These are phyloP conservation scores for Poa annua DNA, from an alignment of 176 grass and related monocot species.

Conservation along the genomic window DNA sequence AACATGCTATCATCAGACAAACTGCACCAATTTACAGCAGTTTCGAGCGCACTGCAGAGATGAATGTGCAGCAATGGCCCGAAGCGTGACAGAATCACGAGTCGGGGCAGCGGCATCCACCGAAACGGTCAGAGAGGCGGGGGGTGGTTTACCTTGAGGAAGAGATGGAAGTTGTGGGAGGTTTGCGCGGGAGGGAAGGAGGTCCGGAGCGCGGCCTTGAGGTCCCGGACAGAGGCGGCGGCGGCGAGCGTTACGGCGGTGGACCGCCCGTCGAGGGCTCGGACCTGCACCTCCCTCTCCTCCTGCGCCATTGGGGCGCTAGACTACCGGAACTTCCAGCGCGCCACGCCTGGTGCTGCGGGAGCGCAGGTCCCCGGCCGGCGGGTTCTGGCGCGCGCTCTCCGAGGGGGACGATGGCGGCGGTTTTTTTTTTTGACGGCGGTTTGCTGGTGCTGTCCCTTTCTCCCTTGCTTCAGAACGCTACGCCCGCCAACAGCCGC, in stretches of 20 bases:
- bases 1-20: conserved; percentile 14
- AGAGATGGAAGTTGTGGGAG: conserved; percentile 76
- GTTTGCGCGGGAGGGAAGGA: conserved; percentile 73
- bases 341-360: neutral
- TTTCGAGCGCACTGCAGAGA: neutral
- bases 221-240: conserved; percentile 60
- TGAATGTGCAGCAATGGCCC: neutral
- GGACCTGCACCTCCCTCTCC: conserved; percentile 62
- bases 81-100: neutral
- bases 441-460: too few species aligned
- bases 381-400: conserved; percentile 37
- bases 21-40: neutral
- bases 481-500: too few species aligned
- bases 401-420: conserved; percentile 13
- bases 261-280: conserved; percentile 68
- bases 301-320: conserved; percentile 25
- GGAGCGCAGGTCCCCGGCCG: neutral
- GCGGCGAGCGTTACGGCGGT: conserved; percentile 44
- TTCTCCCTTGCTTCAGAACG: too few species aligned
- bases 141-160: conserved; percentile 65
- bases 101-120: conserved; percentile 4
- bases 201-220: conserved; percentile 68
- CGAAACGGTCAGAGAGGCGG: neutral
- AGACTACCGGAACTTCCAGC: neutral
- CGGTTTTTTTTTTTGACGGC: neutral